Evolutionary conservation across 2,329 filamentous ascomycete genomes (phyloP).

Genomic region (Fusarium newnesense): DNA sequence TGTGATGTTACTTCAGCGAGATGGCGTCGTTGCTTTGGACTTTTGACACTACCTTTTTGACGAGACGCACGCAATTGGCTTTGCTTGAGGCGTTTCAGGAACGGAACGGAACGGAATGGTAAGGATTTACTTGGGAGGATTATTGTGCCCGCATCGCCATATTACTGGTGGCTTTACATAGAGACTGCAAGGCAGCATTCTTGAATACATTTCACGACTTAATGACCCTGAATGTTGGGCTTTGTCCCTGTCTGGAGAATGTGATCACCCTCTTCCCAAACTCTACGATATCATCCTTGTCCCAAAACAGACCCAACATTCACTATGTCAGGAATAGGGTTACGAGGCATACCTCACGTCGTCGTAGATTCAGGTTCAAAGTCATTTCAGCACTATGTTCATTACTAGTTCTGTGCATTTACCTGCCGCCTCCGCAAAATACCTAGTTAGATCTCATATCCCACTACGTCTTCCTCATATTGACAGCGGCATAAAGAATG

Average conservation of each 20-base stretch:
- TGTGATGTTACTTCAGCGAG: slow-evolving; percentile 40
- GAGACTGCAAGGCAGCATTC: slow-evolving; percentile 19
- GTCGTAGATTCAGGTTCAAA: not conserved
- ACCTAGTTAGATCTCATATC: slow-evolving; percentile 30
- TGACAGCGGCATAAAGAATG: slow-evolving; percentile 14
- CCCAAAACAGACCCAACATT: not conserved
- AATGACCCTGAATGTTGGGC: slow-evolving; percentile 16
- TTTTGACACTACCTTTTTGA: slow-evolving; percentile 3
- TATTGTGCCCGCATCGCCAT: slow-evolving; percentile 9
- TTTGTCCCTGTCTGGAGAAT: slow-evolving; percentile 11
- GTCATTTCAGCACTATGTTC: slow-evolving; percentile 43
- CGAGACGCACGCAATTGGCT: slow-evolving; percentile 19
- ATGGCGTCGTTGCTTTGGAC: slow-evolving; percentile 5
- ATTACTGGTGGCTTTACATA: slow-evolving; percentile 10
- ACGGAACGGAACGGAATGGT: slow-evolving; percentile 2
- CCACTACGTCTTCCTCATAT: slow-evolving; percentile 12
- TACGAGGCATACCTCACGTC: slow-evolving; percentile 2
- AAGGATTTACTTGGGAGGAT: slow-evolving; percentile 4
- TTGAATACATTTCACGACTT: slow-evolving; percentile 36
- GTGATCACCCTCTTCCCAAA: slow-evolving; percentile 9
- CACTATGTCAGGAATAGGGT: not conserved
- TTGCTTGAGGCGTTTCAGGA: slow-evolving; percentile 37
- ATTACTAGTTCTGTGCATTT: slow-evolving; percentile 46
- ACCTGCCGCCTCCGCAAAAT: slow-evolving; percentile 37
- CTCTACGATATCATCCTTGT: not conserved